These are phyloP conservation scores for Parastagonospora nodorum DNA, from an alignment of 2,329 filamentous ascomycete species.

Conservation along the genomic window DNA sequence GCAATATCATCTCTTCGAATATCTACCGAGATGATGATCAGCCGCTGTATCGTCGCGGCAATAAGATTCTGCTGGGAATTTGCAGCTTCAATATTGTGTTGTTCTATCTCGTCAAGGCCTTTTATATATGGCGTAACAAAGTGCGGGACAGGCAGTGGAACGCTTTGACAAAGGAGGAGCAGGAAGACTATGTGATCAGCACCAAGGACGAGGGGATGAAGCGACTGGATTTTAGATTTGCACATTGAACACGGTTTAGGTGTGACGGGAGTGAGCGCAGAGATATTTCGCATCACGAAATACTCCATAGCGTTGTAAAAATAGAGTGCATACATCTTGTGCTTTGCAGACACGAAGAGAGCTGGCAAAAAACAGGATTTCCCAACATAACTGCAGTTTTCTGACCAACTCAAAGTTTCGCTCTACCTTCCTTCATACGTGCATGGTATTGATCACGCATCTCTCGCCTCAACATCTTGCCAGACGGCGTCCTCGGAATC, in stretches of 20 bases:
- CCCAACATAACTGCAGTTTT: no score
- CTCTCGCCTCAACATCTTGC: constrained; percentile 37
- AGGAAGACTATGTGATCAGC: constrained; percentile 31
- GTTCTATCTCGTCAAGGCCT: constrained; percentile 46
- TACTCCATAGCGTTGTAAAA: no score
- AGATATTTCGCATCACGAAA: no score
- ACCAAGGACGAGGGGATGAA: constrained; percentile 38
- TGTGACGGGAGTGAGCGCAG: no score
- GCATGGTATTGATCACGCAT: constrained; percentile 37
- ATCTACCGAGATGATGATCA: constrained; percentile 56
- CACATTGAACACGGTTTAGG: constrained; percentile 15
- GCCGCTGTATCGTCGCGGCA: constrained; percentile 52
- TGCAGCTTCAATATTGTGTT: constrained; percentile 38
- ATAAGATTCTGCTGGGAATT: constrained; percentile 42
- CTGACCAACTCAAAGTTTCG: constrained; percentile 13
- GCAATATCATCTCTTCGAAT: constrained; percentile 53
- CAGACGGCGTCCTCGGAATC: constrained; percentile 35
- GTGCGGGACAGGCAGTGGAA: constrained; percentile 33
- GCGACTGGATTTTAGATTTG: constrained; percentile 39
- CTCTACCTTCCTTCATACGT: constrained; percentile 17
- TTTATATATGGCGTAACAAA: constrained; percentile 51
- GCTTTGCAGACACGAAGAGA: no score
- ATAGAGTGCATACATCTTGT: no score
- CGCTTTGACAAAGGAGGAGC: constrained; percentile 35
- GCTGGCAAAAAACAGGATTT: no score